Percentiles rank a stretch among this genome's conserved stretches.
These are phyloP conservation scores for Arabidopsis hybrid DNA, from an alignment of 441 rosid genomes.

Conservation along the genomic window DNA sequence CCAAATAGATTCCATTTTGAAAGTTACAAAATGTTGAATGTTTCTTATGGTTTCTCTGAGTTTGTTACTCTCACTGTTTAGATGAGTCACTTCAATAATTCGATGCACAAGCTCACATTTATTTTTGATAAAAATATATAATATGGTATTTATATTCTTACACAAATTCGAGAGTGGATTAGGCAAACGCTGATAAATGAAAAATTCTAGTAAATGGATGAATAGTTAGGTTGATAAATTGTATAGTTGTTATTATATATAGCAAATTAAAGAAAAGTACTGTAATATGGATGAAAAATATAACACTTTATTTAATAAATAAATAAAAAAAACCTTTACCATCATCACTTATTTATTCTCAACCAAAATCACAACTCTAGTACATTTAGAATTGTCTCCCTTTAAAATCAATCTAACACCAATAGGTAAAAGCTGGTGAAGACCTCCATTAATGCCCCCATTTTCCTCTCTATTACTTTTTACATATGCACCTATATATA, in stretches of 20 bases:
- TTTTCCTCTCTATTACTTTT: slow-evolving; percentile 22
- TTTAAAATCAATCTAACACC: slow-evolving; percentile 23
- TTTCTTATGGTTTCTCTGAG: neutral
- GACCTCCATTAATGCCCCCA: slow-evolving; percentile 37
- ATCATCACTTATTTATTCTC: slow-evolving; percentile 33
- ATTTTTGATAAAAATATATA: neutral
- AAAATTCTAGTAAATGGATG: neutral
- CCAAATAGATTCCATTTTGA: neutral
- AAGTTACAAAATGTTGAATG: neutral
- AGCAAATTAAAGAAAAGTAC: neutral
- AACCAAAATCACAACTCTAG: slow-evolving; percentile 35
- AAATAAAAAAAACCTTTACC: neutral
- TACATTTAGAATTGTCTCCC: slow-evolving; percentile 24
- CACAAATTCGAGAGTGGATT: neutral
- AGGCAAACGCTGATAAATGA: neutral
- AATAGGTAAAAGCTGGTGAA: slow-evolving; percentile 41
- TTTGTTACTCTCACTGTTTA: neutral
- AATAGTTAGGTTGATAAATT: neutral
- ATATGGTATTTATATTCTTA: neutral
- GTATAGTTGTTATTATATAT: neutral
- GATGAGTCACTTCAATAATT: too few species aligned
- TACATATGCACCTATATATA: slow-evolving; percentile 34
- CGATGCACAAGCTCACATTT: too few species aligned
- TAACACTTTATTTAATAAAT: neutral
- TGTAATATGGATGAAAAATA: neutral